A percentile compares a stretch with the other conserved stretches of the same genome.
phyloP scores from a whole-genome alignment of 345 rosid species.

The Xanthoceras sorbifolium region DNA sequence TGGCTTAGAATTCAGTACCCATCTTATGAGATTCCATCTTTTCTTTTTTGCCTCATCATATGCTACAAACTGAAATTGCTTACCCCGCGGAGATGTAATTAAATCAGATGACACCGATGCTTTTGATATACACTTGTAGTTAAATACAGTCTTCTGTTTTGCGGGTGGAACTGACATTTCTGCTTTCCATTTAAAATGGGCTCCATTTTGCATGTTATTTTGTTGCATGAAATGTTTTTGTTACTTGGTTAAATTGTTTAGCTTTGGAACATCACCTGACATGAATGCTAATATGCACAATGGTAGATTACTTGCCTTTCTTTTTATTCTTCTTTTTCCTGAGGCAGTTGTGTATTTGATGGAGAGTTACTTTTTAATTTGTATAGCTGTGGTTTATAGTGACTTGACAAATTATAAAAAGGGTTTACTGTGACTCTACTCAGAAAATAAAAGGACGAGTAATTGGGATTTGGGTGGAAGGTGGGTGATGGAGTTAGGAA shows the following conservation, averaged over 20 bases:
- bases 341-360: background rate
- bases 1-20: background rate
- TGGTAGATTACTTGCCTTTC: background rate
- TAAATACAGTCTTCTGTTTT: background rate
- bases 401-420: background rate
- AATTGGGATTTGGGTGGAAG: background rate
- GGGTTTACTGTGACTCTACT: background rate
- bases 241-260: background rate
- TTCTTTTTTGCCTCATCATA: background rate
- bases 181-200: too few species aligned
- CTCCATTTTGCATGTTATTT: background rate
- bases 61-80: background rate
- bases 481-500: background rate
- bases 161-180: background rate
- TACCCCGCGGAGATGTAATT: background rate
- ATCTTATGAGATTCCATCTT: background rate
- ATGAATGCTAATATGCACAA: background rate
- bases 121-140: slow-evolving; percentile 1
- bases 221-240: background rate
- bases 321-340: background rate
- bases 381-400: background rate
- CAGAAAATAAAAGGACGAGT: background rate
- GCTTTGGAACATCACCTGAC: background rate
- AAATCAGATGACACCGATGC: background rate
- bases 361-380: background rate